Base-by-base conservation (phyloP, 2,329 filamentous ascomycete species). In the Alternaria sp. region DNA sequence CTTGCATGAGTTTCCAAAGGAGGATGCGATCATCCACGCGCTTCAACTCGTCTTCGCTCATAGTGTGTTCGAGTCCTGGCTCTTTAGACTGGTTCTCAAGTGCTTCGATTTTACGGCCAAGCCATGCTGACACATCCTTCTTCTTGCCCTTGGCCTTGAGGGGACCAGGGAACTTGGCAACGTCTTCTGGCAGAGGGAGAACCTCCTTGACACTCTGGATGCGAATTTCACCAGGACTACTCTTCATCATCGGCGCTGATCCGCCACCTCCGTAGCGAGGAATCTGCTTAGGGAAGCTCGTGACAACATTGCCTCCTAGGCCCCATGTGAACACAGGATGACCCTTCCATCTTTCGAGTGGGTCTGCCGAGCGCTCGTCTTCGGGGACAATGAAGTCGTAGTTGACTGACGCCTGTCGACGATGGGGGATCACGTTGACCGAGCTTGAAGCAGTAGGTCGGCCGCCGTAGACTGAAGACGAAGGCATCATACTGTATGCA, bases 91-190 rank as follows among this genome's bases (percentile, higher is more conserved):
- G 76, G 54, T 77, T 87, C 75, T 96, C 92, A 36, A 97, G 81
- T 1, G 83, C 83, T 40, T 92, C 90, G 59, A 98, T 95, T 56
- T 90, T 93, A 62, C 86, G 83, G 5, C 85, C 87, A 47, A 99
- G 84, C 96, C 96, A 99, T 2, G 88, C 81, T 46, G 94, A 72
- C 0, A 93, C 87, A 58, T 99, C 95, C 83, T 98, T 99, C 85
- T 99, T 99, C 85, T 97, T 98, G 2, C 90, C 89, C 77, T 97
- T 98, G 44, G 89, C 87, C 79, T 91, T 93, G 26, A 99, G 83
- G 4, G 96, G 96, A 0, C 96, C 96, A 0, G 96, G 96, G 73
- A 98, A 98, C 70, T 90, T 93, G 17, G 88, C 86, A 52, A 96
- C 82, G 3, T 89, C 87, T 32, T 96, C 93, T 23, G 88, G 84